Conservation (phyloP, 164 flowering plant species). For the Dillenia turbinata region DNA sequence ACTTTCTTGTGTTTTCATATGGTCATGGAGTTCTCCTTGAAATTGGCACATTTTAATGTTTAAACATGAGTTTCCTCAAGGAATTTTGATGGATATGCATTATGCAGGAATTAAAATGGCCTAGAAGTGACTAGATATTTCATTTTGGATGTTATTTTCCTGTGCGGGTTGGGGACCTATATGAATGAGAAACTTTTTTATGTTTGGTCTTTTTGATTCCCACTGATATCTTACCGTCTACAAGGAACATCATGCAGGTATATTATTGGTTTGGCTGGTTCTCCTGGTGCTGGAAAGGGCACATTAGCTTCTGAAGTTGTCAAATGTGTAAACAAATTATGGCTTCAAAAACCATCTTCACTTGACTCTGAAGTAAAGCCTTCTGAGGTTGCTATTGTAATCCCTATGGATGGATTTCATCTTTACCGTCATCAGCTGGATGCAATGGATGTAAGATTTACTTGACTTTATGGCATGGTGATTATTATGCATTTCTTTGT, state of each 20-base stretch:
- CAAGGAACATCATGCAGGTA: slow-evolving; percentile 32
- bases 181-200: too few relatives aligned
- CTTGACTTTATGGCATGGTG: background rate
- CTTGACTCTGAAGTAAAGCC: slow-evolving; percentile 51
- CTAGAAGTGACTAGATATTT: too few relatives aligned
- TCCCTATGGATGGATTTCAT: slow-evolving; percentile 99
- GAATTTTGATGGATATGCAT: too few relatives aligned
- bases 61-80: too few relatives aligned
- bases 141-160: too few relatives aligned
- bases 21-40: too few relatives aligned
- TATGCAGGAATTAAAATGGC: too few relatives aligned
- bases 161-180: too few relatives aligned
- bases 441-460: slow-evolving; percentile 71
- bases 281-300: slow-evolving; percentile 97
- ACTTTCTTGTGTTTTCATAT: too few relatives aligned
- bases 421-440: slow-evolving; percentile 87
- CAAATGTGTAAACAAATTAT: slow-evolving; percentile 56
- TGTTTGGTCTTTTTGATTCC: too few relatives aligned
- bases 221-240: background rate
- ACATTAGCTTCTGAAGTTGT: slow-evolving; percentile 81
- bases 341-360: slow-evolving; percentile 57
- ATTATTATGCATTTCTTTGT: background rate
- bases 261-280: slow-evolving; percentile 88
- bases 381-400: slow-evolving; percentile 65
- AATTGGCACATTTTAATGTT: too few relatives aligned